Base-by-base conservation (phyloP, 1,284 basidiomycete genomes). In the Tausonia pullulans region DNA sequence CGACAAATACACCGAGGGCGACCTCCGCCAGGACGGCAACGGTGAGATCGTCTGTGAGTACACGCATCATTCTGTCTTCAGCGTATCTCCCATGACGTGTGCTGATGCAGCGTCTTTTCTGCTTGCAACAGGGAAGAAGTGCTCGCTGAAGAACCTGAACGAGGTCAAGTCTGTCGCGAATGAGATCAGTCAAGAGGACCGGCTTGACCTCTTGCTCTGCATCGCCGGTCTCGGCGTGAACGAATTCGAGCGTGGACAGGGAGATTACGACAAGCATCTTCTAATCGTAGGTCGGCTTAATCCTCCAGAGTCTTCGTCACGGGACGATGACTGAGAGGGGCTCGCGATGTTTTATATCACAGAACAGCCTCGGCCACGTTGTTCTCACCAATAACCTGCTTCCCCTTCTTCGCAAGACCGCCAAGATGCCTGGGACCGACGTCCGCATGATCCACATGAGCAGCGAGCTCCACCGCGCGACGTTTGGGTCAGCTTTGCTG, bases 321-420 rank as follows among this genome's bases (percentile, higher is more conserved):
- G 16, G 7, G 16, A 53, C 14, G 39, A 53, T 14, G 52, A 44
- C 55, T 14, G 14, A 14, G 40, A 27, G 27, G 27, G 27, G 27
- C 27, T 27, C 27, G 27, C 27, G 27, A 27, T 27, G 27, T 27
- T 40, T 57, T 5, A 43, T 13, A 10, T 45, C 40, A 7, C 55
- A 62, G 75, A 76, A 76, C 69, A 68, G 73, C 66, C 68, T 76
- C 43, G 58, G 71, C 9, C 69, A 71, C 50, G 62, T 75, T 46
- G 61, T 72, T n/a, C 67, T 76, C 13, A 65, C 69, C 48, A 71
- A 74, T 58, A 66, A 68, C 9, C 67, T 76, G 9, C 62, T 73
- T 2, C 72, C 72, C 13, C 58, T 73, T 44, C 58, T 76, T 64
- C 70, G 69, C 41, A 69, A 72, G 64, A 76, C 74, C 5, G 48